These are phyloP conservation scores for Chaetomium olivaceum DNA, from an alignment of 2,329 filamentous ascomycete species.

Conservation along the genomic window DNA sequence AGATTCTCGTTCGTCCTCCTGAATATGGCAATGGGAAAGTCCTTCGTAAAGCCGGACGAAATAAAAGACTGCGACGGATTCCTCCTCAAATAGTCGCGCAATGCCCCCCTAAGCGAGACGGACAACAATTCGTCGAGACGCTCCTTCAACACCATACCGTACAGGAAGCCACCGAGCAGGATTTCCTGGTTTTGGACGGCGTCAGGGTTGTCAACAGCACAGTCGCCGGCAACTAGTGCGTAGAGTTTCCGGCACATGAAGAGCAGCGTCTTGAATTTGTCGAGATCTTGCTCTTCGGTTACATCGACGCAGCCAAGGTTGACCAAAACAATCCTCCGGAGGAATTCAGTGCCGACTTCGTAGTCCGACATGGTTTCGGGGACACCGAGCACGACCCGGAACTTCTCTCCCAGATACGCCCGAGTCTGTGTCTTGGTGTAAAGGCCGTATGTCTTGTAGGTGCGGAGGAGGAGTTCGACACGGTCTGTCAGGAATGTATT, in stretches of 20 bases:
- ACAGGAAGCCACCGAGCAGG: slow-evolving; percentile 87
- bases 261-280: slow-evolving; percentile 91
- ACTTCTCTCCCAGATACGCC: slow-evolving; percentile 86
- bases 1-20: slow-evolving; percentile 84
- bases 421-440: slow-evolving; percentile 81
- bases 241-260: slow-evolving; percentile 98
- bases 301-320: slow-evolving; percentile 87
- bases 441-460: slow-evolving; percentile 86
- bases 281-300: slow-evolving; percentile 77
- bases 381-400: slow-evolving; percentile 82
- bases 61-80: slow-evolving; percentile 69
- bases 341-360: slow-evolving; percentile 86
- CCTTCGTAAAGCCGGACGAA: slow-evolving; percentile 73
- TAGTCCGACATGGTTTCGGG: slow-evolving; percentile 82
- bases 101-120: slow-evolving; percentile 50
- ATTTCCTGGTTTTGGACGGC: slow-evolving; percentile 96
- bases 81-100: slow-evolving; percentile 59
- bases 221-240: slow-evolving; percentile 87
- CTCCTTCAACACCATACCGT: slow-evolving; percentile 95
- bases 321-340: slow-evolving; percentile 85
- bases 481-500: slow-evolving; percentile 95
- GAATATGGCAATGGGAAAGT: slow-evolving; percentile 78
- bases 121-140: slow-evolving; percentile 84
- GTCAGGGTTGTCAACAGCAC: slow-evolving; percentile 92
- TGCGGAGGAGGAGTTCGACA: slow-evolving; percentile 85